Evolutionary conservation across 1,284 basidiomycete species (phyloP).

Genomic region (Ganoderma leucocontextum): DNA sequence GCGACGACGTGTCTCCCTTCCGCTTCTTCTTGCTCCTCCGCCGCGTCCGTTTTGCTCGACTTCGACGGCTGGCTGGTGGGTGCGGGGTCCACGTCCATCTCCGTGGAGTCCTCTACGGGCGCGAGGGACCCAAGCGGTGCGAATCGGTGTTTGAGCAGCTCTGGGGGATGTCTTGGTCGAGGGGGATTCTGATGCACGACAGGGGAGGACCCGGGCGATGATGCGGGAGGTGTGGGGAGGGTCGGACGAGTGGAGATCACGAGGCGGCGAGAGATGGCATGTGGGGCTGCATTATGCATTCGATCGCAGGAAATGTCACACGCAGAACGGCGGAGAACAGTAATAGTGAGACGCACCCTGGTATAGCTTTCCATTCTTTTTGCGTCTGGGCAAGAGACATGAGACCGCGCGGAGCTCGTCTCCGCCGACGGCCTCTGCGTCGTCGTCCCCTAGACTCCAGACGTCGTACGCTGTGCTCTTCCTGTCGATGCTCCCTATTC

Average conservation of each 20-base stretch:
- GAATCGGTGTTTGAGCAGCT: conserved; percentile 70
- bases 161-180: conserved; percentile 63
- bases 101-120: conserved; percentile 24
- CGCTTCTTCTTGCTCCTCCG: conserved; percentile 20
- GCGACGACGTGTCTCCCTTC: conserved; percentile 33
- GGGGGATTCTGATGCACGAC: conserved; percentile 57
- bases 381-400: conserved; percentile 69
- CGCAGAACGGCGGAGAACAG: not conserved
- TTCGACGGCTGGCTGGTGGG: conserved; percentile 36
- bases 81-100: conserved; percentile 34
- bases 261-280: conserved; percentile 62
- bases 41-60: conserved; percentile 37
- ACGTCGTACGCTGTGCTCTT: conserved; percentile 68
- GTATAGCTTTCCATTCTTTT: conserved; percentile 65
- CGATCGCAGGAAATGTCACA: not conserved
- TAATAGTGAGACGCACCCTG: conserved; percentile 50
- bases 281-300: conserved; percentile 54
- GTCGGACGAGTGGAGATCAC: conserved; percentile 61
- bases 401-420: conserved; percentile 70
- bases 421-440: conserved; percentile 52
- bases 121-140: conserved; percentile 66
- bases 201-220: conserved; percentile 35
- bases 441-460: conserved; percentile 63
- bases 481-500: conserved; percentile 56
- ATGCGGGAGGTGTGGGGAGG: conserved; percentile 44